A percentile compares a stretch with the other conserved stretches of the same genome.
Evolutionary conservation across 495 filamentous ascomycete species (phyloP).

Genomic region (Penicillium coffeae): DNA sequence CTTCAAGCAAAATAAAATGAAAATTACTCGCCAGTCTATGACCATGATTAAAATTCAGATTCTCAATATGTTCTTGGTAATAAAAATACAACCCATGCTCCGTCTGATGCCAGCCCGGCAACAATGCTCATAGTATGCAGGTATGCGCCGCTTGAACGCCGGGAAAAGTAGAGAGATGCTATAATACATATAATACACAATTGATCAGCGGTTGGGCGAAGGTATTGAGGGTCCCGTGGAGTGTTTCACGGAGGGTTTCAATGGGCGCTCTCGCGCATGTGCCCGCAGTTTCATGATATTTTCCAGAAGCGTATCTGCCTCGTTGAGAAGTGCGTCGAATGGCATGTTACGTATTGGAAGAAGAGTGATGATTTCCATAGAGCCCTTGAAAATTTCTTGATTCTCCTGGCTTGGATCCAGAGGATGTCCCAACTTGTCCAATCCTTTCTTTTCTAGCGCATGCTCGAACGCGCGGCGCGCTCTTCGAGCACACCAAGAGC

Average conservation of each 20-base stretch:
- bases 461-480: constrained; percentile 50
- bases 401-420: constrained; percentile 5
- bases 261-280: not conserved
- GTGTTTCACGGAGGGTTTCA: not conserved
- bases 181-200: constrained; percentile 14
- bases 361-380: constrained; percentile 24
- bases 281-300: constrained; percentile 9
- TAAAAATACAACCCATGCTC: too few species aligned
- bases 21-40: too few species aligned
- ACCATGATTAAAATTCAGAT: too few species aligned
- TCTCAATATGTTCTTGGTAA: too few species aligned
- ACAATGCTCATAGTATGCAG: constrained; percentile 15
- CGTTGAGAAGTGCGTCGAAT: constrained; percentile 23
- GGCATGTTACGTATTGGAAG: constrained; percentile 8
- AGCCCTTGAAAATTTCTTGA: constrained; percentile 19
- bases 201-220: not conserved
- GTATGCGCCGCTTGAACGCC: not conserved
- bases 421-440: constrained; percentile 47
- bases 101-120: too few species aligned
- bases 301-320: constrained; percentile 19
- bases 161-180: too few species aligned
- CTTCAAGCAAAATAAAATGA: too few species aligned
- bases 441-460: constrained; percentile 53
- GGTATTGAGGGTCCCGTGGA: not conserved
- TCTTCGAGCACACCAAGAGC: constrained; percentile 48